Evolutionary conservation across 2,329 filamentous ascomycete species (phyloP), one percentile per base, ranked within the genome.

Genomic region (Epichloe baconii): DNA sequence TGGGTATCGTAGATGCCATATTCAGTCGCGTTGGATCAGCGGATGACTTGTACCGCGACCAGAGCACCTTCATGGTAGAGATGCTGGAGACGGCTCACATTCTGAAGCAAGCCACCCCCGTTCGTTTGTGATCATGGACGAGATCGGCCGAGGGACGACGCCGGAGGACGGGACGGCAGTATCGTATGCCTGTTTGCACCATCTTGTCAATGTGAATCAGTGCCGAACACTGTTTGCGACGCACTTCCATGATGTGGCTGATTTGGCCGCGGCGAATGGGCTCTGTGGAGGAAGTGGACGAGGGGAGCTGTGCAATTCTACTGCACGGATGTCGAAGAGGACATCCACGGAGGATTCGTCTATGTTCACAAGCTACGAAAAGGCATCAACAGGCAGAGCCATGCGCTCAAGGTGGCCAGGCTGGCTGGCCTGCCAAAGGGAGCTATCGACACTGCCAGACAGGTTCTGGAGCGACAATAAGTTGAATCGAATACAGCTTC

Each of bases 21-120:
- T 97, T 95, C 71, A 93, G 85, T 63, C 86, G 93, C 63, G 85
- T 94, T 21, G 93, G 93, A 2, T 94, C 89, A 1, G 93, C 91
- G 2, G 94, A 98, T 66, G 91, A 95, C 64, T 75, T 98, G n/a
- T 96, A 86, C 70, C 80, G 82, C 48, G 86, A 95, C 70, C 90
- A 97, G 67, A 95, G 88, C 49, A 98, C 94, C 0, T 98, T 98
- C 68, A 97, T 98, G 93, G 88, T 97, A 1, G 93, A 98, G 70
- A 98, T 98, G 93, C 77, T 96, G 2, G 93, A 98, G 69, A 95
- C 93, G 19, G 90, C 91, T 2, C 78, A 85, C 26, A 98, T 98
- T 49, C 76, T 98, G 49, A 86, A 85, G 54, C 77, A 86, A 57
- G 91, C 93, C 0, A 97, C 91, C 1, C 82, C 1, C 78, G 84